Evolutionary conservation across 805 yeast species (phyloP), one percentile per base, ranked within the genome.

Genomic region (Starmerella stigmatis): DNA sequence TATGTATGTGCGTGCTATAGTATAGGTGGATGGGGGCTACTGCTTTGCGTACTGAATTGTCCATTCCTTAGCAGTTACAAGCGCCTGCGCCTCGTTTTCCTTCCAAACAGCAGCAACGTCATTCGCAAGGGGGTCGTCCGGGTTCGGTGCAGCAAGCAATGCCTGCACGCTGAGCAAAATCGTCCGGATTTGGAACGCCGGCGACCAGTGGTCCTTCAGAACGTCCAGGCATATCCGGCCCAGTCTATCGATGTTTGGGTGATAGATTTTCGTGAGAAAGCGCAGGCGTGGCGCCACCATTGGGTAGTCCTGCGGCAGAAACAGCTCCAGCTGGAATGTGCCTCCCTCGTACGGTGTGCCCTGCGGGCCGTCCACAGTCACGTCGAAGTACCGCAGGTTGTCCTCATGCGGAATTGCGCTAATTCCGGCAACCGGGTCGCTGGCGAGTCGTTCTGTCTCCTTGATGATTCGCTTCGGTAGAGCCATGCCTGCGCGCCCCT

Each of bases 31-130:
- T n/a, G n/a, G n/a, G n/a, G n/a, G n/a, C n/a, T n/a, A 36, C 40
- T 31, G n/a, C n/a, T n/a, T 37, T 25, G 88, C 88, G 57, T 70
- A 81, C 62, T 67, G 67, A 51, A 62, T 64, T 0, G 89, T 81
- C 89, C 88, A 81, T 52, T 78, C 79, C 52, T 59, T 67, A 8
- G 97, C 98, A 19, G 81, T 86, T 12, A 67, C 73, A 44, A 86
- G 79, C 19, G 97, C 98, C 50, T 70, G 70, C 32, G 71, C 68
- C 64, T 86, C 94, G 57, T 92, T 76, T 52, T 77, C 81, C 60
- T 89, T 81, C 96, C 98, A 92, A 50, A 83, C 89, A 55, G 86
- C 88, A 2, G 98, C 98, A 32, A 92, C 98, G 54, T 92, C 97
- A 59, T 92, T 92, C 16, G 97, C 97, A 55, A 92, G 71, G 1